These are phyloP conservation scores for Effrenium voratum DNA, from an alignment of 73 alveolate species.

Conservation along the genomic window DNA sequence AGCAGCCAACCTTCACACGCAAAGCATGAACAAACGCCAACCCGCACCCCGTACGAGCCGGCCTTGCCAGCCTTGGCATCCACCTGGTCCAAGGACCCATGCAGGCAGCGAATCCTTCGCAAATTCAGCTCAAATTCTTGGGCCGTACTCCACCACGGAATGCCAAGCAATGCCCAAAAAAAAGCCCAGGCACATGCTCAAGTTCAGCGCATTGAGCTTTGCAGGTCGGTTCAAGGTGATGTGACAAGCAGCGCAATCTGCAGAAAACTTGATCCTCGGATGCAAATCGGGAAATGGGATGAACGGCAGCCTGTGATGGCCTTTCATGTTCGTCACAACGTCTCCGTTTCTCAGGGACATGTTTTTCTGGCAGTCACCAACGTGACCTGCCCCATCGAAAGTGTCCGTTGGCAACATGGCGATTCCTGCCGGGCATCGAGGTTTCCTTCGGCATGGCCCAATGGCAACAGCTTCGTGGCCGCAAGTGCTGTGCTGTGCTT, in stretches of 20 bases:
- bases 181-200: slow-evolving; percentile 30
- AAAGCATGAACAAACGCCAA: not conserved
- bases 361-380: no score
- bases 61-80: slow-evolving; percentile 73
- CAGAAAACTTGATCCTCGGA: slow-evolving; percentile 24
- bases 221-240: slow-evolving; percentile 62
- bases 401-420: no score
- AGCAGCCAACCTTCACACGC: slow-evolving; percentile 86
- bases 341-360: no score
- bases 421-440: slow-evolving; percentile 20
- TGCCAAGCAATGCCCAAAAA: not conserved
- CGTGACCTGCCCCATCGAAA: no score
- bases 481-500: no score
- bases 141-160: not conserved
- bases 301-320: no score
- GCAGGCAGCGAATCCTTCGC: slow-evolving; percentile 60
- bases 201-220: slow-evolving; percentile 74
- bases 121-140: not conserved
- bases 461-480: no score
- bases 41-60: not conserved
- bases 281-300: not conserved
- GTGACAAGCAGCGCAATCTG: slow-evolving; percentile 33
- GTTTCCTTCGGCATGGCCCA: slow-evolving; percentile 28
- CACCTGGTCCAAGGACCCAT: slow-evolving; percentile 48
- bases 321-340: no score